Evolutionary conservation across 2,329 filamentous ascomycete genomes (phyloP), one percentile per base, ranked within the genome.

Genomic region (Aureobasidium sp.): DNA sequence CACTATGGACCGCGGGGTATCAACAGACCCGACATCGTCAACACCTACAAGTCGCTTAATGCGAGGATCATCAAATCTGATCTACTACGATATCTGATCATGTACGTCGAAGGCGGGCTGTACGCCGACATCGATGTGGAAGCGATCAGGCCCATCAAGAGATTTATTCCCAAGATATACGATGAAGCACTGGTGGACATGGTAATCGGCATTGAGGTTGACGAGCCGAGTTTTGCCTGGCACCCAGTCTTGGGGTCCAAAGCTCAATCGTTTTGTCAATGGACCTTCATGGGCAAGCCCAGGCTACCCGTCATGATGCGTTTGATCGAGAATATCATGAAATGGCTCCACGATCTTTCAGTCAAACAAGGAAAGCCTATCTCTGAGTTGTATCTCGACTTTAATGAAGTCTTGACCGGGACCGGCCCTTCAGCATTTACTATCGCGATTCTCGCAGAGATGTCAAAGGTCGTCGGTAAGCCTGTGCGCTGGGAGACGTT

Each of bases 351-450:
- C 38, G 84, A 83, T 0, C 82, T 91, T 4, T 83, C 89, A 4
- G 78, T 79, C 55, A 74, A 86, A 64, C 90, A 92, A 71, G 82
- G 82, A 2, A 85, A 87, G 5, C 74, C 85, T 0, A 82, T 92
- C 16, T 79, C 83, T 2, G 81, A 91, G 0, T 84, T 91, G 13
- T 72, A 85, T 56, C 82, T 92, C 16, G 88, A 91, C 71, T 92
- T 92, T 69, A 88, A 92, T 71, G 88, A 91, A 69, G 89, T 92
- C 64, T 90, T 92, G 70, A 89, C 84, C 47, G 89, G 89, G 11
- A 92, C 90, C 0, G 90, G 90, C 0, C 90, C 90, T 0, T 91
- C 88, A 0, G 89, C 90, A 9, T 92, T 92, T 68, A 92, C 90
- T 1, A 77, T 78, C 16, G 90, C 89, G 0, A 84, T 92, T 9